A percentile compares a stretch with the other conserved stretches of the same genome.
Evolutionary conservation across 2,329 filamentous ascomycete genomes (phyloP).

Genomic region (Fusarium liriodendri): DNA sequence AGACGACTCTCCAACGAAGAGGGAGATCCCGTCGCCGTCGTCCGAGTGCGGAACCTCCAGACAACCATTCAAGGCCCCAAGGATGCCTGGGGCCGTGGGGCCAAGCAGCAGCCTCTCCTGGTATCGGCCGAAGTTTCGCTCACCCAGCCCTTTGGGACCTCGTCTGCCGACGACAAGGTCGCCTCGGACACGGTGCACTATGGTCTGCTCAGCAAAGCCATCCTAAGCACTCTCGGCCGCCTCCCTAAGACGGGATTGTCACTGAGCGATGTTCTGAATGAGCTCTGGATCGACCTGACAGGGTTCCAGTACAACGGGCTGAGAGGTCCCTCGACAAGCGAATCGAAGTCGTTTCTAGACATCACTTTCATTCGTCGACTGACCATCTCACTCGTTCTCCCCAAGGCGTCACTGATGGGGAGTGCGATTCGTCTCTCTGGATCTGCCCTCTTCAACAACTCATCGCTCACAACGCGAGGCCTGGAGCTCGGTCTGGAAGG

Average conservation of each 20-base stretch:
- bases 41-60: conserved; percentile 72
- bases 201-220: conserved; percentile 74
- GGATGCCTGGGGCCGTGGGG: conserved; percentile 75
- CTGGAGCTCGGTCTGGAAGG: conserved; percentile 62
- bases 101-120: conserved; percentile 70
- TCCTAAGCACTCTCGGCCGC: conserved; percentile 61
- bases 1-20: conserved; percentile 41
- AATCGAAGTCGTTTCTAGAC: conserved; percentile 46
- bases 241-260: conserved; percentile 21
- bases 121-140: conserved; percentile 72
- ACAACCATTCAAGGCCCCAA: conserved; percentile 65
- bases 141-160: conserved; percentile 64
- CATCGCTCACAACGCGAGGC: conserved; percentile 42
- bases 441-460: conserved; percentile 55
- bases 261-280: conserved; percentile 45
- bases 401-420: conserved; percentile 77
- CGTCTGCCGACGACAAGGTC: conserved; percentile 70
- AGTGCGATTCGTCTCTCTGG: conserved; percentile 66
- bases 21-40: conserved; percentile 54
- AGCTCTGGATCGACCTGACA: conserved; percentile 49
- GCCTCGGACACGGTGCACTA: conserved; percentile 81
- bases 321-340: neutral
- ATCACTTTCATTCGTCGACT: conserved; percentile 55
- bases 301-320: conserved; percentile 36
- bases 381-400: conserved; percentile 66